Evolutionary conservation across 176 grass and related monocot genomes (phyloP), one percentile per base, ranked within the genome.

Genomic region (Eleusine indica): DNA sequence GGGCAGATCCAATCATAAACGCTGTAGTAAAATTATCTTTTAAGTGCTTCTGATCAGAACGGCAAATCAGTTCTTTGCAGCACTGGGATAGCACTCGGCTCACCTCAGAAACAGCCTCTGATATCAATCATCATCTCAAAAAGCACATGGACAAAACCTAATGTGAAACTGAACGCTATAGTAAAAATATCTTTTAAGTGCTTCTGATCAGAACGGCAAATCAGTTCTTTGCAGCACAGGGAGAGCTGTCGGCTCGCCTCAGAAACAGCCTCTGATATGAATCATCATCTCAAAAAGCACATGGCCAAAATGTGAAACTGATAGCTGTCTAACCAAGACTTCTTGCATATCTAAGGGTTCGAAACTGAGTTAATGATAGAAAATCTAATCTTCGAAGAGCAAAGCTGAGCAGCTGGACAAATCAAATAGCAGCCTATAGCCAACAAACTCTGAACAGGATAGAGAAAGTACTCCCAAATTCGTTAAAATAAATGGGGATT

Each of bases 91-190:
- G 72, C 72, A 42, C 57, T 41, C 57, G 73, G 78, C 83, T 68
- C 79, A 19, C 78, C 83, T 90, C 83, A 78, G 83, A 82, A 83
- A 90, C 79, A 79, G 79, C 73, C 83, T 90, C 83, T 83, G 74
- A 83, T 73, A 66, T 15, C 8, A 64, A 70, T 78, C 78, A 53
- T 82, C 88, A 86, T 52, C 51, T 87, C 71, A 52, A 77, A 81
- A 81, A 81, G 39, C 61, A 87, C 38, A 77, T 13, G 7, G 3
- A 7, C 5, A 79, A 0, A 18, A 8, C 53, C 13, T 17, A 4
- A 78, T 14, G 30, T 2, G 54, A 83, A 82, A 9, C 5, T 44
- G 13, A 17, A 14, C 28, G 2, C 7, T 3, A 5, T 14, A 11
- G 15, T 68, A 21, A 17, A 42, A 61, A 38, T 17, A 25, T 64